Conservation (phyloP, 768 basidiomycete genomes). For the Auricularia auricula-judae region DNA sequence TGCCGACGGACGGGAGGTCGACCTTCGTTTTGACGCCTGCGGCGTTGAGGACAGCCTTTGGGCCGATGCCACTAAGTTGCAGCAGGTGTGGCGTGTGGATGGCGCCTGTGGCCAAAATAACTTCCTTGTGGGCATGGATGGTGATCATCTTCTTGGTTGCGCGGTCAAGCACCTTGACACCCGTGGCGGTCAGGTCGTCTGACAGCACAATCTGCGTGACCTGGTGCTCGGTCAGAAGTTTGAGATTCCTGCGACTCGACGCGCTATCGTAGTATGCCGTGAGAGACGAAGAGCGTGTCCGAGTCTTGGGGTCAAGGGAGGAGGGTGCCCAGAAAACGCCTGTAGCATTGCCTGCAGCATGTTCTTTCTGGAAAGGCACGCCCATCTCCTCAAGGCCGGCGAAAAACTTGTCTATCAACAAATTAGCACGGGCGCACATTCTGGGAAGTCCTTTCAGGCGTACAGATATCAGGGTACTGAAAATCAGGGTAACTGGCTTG, state of each 20-base stretch:
- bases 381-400: background rate
- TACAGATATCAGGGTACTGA: background rate
- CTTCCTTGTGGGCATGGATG: conserved; percentile 5
- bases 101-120: conserved; percentile 11
- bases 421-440: background rate
- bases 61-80: conserved; percentile 28
- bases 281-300: background rate
- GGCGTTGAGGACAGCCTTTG: conserved; percentile 16
- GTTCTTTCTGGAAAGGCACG: background rate
- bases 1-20: conserved; percentile 28
- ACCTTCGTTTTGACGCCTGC: conserved; percentile 19
- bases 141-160: background rate
- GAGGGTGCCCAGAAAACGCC: background rate
- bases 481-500: background rate
- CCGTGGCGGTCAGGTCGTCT: background rate
- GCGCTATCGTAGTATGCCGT: conserved; percentile 4
- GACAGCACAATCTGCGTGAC: no score
- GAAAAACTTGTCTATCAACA: background rate
- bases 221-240: background rate
- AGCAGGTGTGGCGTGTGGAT: conserved; percentile 28
- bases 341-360: no score
- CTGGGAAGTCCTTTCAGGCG: background rate
- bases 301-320: background rate
- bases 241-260: background rate
- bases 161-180: background rate